These are phyloP conservation scores for Zasmidium angulare DNA, from an alignment of 2,329 filamentous ascomycete species.

Conservation along the genomic window DNA sequence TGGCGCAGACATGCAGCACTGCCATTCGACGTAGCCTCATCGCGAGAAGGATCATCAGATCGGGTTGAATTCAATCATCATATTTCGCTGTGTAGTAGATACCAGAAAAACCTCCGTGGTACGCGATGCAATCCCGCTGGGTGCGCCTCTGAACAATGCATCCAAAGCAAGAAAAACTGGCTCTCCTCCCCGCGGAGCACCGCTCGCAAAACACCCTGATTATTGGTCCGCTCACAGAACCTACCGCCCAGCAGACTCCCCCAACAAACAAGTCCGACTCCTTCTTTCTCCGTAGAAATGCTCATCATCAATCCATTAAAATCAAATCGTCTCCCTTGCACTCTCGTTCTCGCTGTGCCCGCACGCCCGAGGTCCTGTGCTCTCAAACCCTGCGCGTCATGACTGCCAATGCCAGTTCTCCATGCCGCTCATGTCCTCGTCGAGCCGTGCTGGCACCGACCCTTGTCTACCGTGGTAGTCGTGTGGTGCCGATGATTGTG, in stretches of 20 bases:
- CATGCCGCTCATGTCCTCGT: constrained; percentile 23
- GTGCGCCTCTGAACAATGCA: too few species aligned
- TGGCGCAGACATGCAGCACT: neutral
- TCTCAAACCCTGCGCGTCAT: neutral
- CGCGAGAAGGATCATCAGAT: neutral
- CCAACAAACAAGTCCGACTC: neutral
- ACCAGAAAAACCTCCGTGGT: too few species aligned
- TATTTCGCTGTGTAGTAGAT: too few species aligned
- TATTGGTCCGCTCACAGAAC: constrained; percentile 1
- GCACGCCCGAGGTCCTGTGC: neutral
- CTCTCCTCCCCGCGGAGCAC: constrained; percentile 2
- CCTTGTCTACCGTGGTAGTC: constrained; percentile 9
- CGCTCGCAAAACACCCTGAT: neutral
- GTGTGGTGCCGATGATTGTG: neutral
- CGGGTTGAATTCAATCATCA: neutral
- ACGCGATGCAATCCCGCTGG: too few species aligned
- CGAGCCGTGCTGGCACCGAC: constrained; percentile 14
- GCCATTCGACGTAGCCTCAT: neutral
- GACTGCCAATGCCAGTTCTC: constrained; percentile 21
- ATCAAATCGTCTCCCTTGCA: neutral
- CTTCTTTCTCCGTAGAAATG: neutral
- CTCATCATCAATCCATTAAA: neutral
- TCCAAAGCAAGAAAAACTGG: too few species aligned
- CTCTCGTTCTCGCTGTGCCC: neutral
- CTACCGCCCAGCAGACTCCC: neutral